Conservation (phyloP, 352 stramenopile species). For the Aphanomyces cochlioides region DNA sequence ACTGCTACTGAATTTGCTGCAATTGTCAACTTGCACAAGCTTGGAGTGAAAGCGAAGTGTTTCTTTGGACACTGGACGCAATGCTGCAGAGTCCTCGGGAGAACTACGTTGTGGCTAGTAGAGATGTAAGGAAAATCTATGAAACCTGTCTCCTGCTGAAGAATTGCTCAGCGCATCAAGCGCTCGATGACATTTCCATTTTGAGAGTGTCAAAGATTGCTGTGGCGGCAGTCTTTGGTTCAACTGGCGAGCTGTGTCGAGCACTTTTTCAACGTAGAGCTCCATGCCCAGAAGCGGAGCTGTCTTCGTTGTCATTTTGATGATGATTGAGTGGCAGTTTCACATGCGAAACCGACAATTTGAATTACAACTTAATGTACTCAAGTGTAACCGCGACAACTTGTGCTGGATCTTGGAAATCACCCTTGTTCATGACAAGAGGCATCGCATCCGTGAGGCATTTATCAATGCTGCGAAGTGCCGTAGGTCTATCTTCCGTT, state of each 20-base stretch:
- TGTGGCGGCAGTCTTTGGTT: background rate
- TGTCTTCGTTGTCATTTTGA: background rate
- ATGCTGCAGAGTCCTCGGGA: background rate
- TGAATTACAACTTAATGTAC: constrained; percentile 13
- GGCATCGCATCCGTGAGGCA: constrained; percentile 69
- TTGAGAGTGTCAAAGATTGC: constrained; percentile 3
- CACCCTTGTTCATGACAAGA: constrained; percentile 49
- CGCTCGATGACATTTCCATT: constrained; percentile 24
- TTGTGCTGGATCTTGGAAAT: constrained; percentile 35
- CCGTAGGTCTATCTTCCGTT: constrained; percentile 49
- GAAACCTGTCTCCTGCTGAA: background rate
- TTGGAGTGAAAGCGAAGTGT: constrained; percentile 6
- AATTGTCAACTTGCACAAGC: background rate
- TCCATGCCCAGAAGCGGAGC: constrained; percentile 23
- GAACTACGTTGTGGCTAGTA: background rate
- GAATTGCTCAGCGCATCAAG: background rate
- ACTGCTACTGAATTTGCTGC: background rate
- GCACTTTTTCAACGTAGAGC: constrained; percentile 14
- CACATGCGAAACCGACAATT: background rate
- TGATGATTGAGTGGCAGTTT: constrained; percentile 4
- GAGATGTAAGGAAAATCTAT: background rate
- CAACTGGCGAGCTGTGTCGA: constrained; percentile 23
- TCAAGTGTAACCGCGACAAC: constrained; percentile 12
- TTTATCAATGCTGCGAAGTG: constrained; percentile 62
- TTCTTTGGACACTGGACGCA: background rate